Evolutionary conservation across 2,329 filamentous ascomycete species (phyloP).

Genomic region (Penicillium concentricum): DNA sequence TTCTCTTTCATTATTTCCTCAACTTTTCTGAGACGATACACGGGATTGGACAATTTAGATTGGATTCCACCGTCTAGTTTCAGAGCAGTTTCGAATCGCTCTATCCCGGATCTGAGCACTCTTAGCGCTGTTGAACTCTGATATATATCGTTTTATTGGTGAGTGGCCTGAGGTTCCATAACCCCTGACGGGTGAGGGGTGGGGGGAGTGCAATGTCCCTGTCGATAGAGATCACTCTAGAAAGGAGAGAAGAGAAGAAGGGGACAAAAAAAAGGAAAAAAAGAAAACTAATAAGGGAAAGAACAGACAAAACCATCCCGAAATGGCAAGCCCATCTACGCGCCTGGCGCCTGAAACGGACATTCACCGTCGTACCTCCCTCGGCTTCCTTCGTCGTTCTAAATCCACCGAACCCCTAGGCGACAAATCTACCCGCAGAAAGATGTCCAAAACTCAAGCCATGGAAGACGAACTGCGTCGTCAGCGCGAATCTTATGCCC

Average conservation of each 20-base stretch:
- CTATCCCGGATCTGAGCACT: neutral
- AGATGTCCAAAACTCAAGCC: conserved; percentile 38
- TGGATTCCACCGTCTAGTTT: neutral
- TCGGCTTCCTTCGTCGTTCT: conserved; percentile 63
- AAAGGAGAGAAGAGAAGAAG: neutral
- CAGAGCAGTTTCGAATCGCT: conserved; percentile 6
- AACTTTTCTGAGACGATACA: neutral
- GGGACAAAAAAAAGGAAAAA: neutral
- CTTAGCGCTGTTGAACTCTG: neutral
- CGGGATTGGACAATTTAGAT: neutral
- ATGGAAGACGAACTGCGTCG: conserved; percentile 54
- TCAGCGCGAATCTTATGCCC: conserved; percentile 56
- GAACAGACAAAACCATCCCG: conserved; percentile 7
- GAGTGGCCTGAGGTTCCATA: neutral
- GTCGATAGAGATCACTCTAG: neutral
- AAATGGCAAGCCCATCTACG: conserved; percentile 32
- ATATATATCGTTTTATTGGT: conserved; percentile 3
- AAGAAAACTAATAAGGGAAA: conserved; percentile 8
- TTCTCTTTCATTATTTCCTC: neutral
- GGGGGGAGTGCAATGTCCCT: neutral
- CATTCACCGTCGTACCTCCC: conserved; percentile 48
- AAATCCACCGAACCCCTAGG: conserved; percentile 64
- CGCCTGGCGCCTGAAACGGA: conserved; percentile 4
- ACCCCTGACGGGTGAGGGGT: conserved; percentile 4
- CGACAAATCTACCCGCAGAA: conserved; percentile 47